phyloP scores from a whole-genome alignment of 257 asterid species.

The Forsythia suspensa region DNA sequence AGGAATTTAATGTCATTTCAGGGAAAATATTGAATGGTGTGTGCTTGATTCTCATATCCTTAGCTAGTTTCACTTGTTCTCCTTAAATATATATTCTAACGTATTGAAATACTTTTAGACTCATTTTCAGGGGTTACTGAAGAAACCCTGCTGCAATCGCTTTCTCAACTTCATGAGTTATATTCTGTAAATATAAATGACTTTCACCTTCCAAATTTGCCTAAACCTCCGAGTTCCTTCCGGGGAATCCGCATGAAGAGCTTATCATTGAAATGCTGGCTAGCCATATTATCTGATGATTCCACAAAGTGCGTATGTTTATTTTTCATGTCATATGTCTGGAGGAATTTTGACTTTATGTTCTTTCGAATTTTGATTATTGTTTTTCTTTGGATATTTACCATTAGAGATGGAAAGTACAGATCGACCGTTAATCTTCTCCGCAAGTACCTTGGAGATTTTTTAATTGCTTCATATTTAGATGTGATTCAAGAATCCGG shows the following conservation, averaged over 20 bases:
- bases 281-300: constrained; percentile 82
- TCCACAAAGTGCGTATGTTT: constrained; percentile 55
- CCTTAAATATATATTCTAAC: constrained; percentile 13
- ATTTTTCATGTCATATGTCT: neutral
- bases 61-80: neutral
- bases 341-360: constrained; percentile 15
- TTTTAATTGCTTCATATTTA: constrained; percentile 85
- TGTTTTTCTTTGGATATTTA: constrained; percentile 13
- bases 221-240: constrained; percentile 71
- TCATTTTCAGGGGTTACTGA: constrained; percentile 69
- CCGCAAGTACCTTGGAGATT: constrained; percentile 95
- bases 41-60: constrained; percentile 11
- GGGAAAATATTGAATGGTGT: constrained; percentile 56
- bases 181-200: constrained; percentile 48
- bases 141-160: constrained; percentile 61
- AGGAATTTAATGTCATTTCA: constrained; percentile 66
- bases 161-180: constrained; percentile 46
- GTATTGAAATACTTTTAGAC: constrained; percentile 42
- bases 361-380: constrained; percentile 20
- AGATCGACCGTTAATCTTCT: constrained; percentile 71
- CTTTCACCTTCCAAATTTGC: constrained; percentile 67
- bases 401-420: constrained; percentile 70
- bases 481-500: constrained; percentile 79
- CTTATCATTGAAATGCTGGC: constrained; percentile 82
- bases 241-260: constrained; percentile 86